These are phyloP conservation scores for Solanum pennellii DNA, from an alignment of 257 asterid species.

Conservation along the genomic window DNA sequence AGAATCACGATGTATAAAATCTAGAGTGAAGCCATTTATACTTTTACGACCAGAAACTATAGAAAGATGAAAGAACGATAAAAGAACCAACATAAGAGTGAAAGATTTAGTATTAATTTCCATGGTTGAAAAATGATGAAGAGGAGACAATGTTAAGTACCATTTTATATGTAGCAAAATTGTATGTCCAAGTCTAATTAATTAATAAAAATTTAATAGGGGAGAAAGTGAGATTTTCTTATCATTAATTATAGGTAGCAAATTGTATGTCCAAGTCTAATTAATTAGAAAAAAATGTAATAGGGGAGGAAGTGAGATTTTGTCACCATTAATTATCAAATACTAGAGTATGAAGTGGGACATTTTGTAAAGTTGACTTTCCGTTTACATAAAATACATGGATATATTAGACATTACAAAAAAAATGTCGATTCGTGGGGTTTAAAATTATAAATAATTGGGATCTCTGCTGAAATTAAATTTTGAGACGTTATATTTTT, in stretches of 20 bases:
- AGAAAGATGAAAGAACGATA: background rate
- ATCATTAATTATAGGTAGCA: background rate
- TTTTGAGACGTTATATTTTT: too few relatives aligned
- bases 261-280: background rate
- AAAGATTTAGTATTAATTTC: background rate
- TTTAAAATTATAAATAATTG: too few relatives aligned
- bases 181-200: background rate
- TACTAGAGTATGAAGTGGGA: background rate
- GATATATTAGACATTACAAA: too few relatives aligned
- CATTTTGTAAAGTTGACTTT: background rate
- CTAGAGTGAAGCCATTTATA: constrained; percentile 31
- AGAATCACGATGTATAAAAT: constrained; percentile 42
- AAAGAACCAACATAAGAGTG: background rate
- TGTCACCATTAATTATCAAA: background rate
- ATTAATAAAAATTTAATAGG: too few relatives aligned
- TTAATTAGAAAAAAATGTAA: too few relatives aligned
- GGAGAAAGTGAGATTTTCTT: background rate
- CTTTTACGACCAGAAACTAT: background rate
- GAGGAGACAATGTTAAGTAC: background rate
- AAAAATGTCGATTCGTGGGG: too few relatives aligned
- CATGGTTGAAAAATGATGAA: background rate
- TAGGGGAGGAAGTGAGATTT: background rate
- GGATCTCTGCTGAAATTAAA: too few relatives aligned
- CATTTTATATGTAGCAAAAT: background rate
- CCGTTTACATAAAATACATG: too few relatives aligned